Conservation (phyloP, 2,329 filamentous ascomycete species). For the Alternaria ethzedia region DNA sequence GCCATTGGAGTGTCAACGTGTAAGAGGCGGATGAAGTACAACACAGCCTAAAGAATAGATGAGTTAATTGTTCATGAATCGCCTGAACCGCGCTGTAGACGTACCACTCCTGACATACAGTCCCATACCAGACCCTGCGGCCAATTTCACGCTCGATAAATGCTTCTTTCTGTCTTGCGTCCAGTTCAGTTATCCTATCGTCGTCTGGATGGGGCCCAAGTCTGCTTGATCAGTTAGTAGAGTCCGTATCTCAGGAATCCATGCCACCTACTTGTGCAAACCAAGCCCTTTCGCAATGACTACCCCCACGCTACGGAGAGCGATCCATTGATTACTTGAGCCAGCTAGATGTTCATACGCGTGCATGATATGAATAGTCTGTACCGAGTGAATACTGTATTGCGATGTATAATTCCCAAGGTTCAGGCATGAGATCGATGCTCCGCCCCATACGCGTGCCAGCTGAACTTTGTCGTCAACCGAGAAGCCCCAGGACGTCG, state of each 20-base stretch:
- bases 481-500: conserved; percentile 54
- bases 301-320: conserved; percentile 54
- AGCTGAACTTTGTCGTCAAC: conserved; percentile 51
- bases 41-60: conserved; percentile 32
- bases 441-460: conserved; percentile 56
- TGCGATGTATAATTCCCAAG: conserved; percentile 55
- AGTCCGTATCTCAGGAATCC: not conserved
- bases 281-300: conserved; percentile 58
- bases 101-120: conserved; percentile 52
- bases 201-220: conserved; percentile 38
- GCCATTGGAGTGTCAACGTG: conserved; percentile 39
- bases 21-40: conserved; percentile 51
- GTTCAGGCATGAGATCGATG: conserved; percentile 54
- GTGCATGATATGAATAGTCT: conserved; percentile 57
- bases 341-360: conserved; percentile 59
- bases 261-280: conserved; percentile 44
- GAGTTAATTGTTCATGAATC: not conserved
- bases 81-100: not conserved
- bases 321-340: conserved; percentile 56
- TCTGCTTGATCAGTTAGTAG: conserved; percentile 9
- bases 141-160: conserved; percentile 47
- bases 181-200: conserved; percentile 19
- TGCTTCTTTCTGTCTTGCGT: conserved; percentile 31
- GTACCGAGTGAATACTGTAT: conserved; percentile 46
- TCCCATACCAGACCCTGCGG: conserved; percentile 49